phyloP scores from a whole-genome alignment of 345 rosid species.

The Gossypium anomalum region DNA sequence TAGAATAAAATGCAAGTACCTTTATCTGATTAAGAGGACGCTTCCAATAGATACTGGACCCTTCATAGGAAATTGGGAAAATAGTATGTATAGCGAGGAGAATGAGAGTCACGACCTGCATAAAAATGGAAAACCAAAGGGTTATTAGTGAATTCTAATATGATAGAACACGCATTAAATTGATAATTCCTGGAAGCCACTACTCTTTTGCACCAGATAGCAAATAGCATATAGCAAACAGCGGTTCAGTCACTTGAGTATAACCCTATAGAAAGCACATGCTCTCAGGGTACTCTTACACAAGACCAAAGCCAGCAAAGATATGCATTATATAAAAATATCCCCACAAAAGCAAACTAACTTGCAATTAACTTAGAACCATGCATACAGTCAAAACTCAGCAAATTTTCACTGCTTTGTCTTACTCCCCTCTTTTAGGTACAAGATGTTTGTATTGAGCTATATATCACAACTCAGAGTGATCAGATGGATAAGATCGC shows the following conservation, averaged over 20 bases:
- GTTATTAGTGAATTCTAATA: background rate
- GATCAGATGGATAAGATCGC: background rate
- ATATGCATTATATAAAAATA: background rate
- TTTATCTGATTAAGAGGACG: constrained; percentile 53
- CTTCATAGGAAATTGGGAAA: constrained; percentile 78
- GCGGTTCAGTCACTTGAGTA: background rate
- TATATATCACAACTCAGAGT: background rate
- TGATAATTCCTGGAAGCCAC: background rate
- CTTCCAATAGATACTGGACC: constrained; percentile 55
- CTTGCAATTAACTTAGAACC: background rate
- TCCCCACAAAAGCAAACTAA: background rate
- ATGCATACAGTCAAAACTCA: background rate
- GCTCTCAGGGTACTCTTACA: background rate
- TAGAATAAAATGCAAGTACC: constrained; percentile 35
- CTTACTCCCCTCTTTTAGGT: background rate
- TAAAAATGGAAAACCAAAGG: constrained; percentile 16
- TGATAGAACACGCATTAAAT: background rate
- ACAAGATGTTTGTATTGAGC: background rate
- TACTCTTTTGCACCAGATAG: background rate
- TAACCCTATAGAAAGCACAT: background rate
- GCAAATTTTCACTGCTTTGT: background rate
- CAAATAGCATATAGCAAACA: background rate
- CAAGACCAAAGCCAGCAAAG: background rate
- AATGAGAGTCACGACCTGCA: constrained; percentile 58
- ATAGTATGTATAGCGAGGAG: constrained; percentile 59